These are phyloP conservation scores for Mortierella sp. DNA, from an alignment of 371 early-diverging fungal species.

Conservation along the genomic window DNA sequence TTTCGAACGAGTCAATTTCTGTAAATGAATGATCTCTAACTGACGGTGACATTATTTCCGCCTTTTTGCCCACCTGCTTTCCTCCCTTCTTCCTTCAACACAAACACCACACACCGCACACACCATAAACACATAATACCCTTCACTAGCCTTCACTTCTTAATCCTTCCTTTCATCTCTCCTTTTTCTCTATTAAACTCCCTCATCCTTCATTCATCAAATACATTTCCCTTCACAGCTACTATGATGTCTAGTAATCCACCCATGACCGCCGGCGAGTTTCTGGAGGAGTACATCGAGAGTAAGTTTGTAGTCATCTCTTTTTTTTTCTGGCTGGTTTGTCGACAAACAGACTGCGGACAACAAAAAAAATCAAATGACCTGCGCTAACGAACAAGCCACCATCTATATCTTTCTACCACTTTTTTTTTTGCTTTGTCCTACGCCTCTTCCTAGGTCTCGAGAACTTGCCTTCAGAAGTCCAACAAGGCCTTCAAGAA, in stretches of 20 bases:
- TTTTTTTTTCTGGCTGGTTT: background rate
- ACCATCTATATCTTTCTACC: background rate
- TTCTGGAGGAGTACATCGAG: conserved; percentile 55
- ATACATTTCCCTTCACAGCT: background rate
- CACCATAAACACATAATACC: background rate
- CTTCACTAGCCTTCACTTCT: background rate
- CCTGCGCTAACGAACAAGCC: conserved; percentile 1
- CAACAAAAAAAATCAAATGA: background rate
- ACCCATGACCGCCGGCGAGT: conserved; percentile 55
- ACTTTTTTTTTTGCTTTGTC: background rate
- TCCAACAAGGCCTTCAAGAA: conserved; percentile 54
- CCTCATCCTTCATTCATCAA: background rate
- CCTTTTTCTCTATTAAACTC: background rate
- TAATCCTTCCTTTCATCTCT: background rate
- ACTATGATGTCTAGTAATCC: conserved; percentile 50
- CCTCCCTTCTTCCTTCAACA: background rate
- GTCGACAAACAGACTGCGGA: background rate
- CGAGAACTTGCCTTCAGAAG: conserved; percentile 56
- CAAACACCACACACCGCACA: background rate
- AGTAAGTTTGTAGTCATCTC: conserved; percentile 23
- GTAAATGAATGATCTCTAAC: background rate
- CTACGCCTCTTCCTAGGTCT: conserved; percentile 46
- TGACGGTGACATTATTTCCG: background rate
- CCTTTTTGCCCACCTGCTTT: background rate
- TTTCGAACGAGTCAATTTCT: background rate